A percentile compares a stretch with the other conserved stretches of the same genome.
Evolutionary conservation across 2,329 filamentous ascomycete genomes (phyloP).

Genomic region (Claviceps sp.): DNA sequence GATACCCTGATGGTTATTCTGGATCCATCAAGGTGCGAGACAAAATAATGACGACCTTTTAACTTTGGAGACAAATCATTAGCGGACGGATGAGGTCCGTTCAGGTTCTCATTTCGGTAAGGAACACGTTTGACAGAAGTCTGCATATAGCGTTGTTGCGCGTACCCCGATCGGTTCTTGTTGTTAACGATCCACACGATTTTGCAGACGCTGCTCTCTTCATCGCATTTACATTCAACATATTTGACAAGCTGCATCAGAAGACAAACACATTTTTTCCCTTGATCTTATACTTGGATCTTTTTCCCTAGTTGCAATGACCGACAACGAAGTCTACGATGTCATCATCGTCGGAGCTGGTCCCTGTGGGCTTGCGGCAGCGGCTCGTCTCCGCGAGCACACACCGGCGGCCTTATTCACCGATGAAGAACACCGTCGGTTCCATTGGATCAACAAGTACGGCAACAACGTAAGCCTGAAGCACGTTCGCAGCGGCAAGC

Average conservation of each 20-base stretch:
- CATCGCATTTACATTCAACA: not conserved
- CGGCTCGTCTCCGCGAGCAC: conserved; percentile 56
- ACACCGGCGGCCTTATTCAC: conserved; percentile 71
- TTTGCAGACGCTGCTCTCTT: not conserved
- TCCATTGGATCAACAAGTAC: conserved; percentile 62
- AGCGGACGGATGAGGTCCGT: not conserved
- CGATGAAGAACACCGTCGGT: conserved; percentile 70
- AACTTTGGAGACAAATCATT: not conserved
- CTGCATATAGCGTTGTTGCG: not conserved
- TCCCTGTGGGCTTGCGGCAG: conserved; percentile 60
- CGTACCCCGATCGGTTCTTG: not conserved
- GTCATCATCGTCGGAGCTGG: conserved; percentile 63
- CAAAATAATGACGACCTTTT: not conserved
- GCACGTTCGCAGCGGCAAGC: conserved; percentile 22
- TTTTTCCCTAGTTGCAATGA: not conserved
- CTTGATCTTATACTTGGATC: not conserved
- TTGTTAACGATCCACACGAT: not conserved
- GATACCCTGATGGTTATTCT: conserved; percentile 5
- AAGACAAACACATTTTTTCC: too few relatives aligned
- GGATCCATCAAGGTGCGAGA: conserved; percentile 5
- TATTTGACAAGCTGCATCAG: too few relatives aligned
- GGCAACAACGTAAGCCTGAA: conserved; percentile 46
- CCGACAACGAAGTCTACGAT: conserved; percentile 35
- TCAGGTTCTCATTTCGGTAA: not conserved
- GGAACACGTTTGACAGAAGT: not conserved